Percentiles rank a stretch among this genome's conserved stretches.
phyloP scores from a whole-genome alignment of 1,139 yeast genomes.

The Sugiyamaella castrensis region DNA sequence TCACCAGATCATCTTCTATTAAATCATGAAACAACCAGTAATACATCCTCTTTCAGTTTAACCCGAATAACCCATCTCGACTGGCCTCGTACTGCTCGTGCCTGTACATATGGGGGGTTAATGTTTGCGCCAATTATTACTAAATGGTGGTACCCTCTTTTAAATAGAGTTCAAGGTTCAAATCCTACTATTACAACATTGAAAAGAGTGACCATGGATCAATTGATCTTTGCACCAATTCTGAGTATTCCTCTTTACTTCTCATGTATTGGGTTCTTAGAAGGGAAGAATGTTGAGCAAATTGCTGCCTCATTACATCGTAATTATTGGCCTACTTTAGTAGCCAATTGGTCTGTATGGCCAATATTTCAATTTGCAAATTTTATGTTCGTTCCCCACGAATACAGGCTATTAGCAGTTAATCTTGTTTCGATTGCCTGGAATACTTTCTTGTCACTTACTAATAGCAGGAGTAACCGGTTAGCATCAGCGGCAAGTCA shows the following conservation, averaged over 20 bases:
- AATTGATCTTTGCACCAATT: constrained; percentile 68
- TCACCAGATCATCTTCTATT: neutral
- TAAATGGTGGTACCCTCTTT: constrained; percentile 67
- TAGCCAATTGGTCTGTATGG: constrained; percentile 83
- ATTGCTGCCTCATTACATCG: constrained; percentile 26
- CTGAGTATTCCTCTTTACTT: constrained; percentile 49
- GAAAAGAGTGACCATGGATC: constrained; percentile 65
- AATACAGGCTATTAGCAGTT: constrained; percentile 63
- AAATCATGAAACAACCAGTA: neutral
- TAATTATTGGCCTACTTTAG: constrained; percentile 45
- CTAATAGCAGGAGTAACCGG: constrained; percentile 35
- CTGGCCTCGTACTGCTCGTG: constrained; percentile 54
- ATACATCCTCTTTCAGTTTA: neutral
- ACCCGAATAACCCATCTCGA: constrained; percentile 19
- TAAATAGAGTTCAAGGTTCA: constrained; percentile 52
- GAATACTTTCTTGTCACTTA: constrained; percentile 73
- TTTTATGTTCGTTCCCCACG: constrained; percentile 68
- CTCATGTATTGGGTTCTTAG: constrained; percentile 63
- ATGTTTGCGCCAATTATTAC: constrained; percentile 76
- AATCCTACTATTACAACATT: constrained; percentile 35
- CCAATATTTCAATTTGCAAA: constrained; percentile 75
- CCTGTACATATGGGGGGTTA: constrained; percentile 69
- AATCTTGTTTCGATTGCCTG: constrained; percentile 74
- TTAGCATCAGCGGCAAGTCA: no score
- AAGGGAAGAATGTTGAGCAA: constrained; percentile 43